Base-by-base conservation (phyloP, 768 basidiomycete genomes). In the Mycena alexandri region DNA sequence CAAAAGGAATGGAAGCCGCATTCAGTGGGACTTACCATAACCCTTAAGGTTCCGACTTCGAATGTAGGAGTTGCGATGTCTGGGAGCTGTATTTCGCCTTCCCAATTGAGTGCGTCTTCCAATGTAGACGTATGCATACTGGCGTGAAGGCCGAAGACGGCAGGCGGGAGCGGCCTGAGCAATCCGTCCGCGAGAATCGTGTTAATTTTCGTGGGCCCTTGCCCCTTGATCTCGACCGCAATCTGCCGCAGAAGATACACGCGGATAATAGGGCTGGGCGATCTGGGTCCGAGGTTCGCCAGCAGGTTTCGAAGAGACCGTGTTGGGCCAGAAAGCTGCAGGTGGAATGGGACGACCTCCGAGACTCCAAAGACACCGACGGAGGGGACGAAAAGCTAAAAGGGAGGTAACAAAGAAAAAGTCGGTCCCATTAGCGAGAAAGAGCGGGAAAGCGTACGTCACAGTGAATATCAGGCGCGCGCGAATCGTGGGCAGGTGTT, bases 221-320 rank as follows among this genome's bases (percentile, higher is more conserved):
- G 24, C 3, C 52, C 48, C 34, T 19, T 14, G 22, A 8, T 9
- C 13, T 58, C 42, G 41, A 59, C 29, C 10, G 19, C 38, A 16
- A 66, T 57, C n/a, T 63, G 68, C 10, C 68, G 53, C 19, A 70
- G 43, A n/a, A 69, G 68, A 50, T 48, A 69, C 21, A 69, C 63
- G 29, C 68, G 68, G 21, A 69, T 56, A 2, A 44, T 5, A 24
- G 38, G 22, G 52, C 33, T 56, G n/a, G 19, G 42, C 34, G 43
- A 14, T 21, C 47, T 6, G 17, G 24, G 19, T 25, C 54, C 24
- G 29, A 16, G 9, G 33, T 25, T n/a, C 8, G 41, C 11, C 21
- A 64, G 25, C 14, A 65, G 36, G 13, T 61, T 25, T 29, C 61
- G 58, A 38, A 66, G 55, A n/a, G 33, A 34, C 22, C 41, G 33